Percentiles rank a stretch among this genome's conserved stretches.
Conservation (phyloP, 78 protist species). For the Dictyostelium firmibasis region DNA sequence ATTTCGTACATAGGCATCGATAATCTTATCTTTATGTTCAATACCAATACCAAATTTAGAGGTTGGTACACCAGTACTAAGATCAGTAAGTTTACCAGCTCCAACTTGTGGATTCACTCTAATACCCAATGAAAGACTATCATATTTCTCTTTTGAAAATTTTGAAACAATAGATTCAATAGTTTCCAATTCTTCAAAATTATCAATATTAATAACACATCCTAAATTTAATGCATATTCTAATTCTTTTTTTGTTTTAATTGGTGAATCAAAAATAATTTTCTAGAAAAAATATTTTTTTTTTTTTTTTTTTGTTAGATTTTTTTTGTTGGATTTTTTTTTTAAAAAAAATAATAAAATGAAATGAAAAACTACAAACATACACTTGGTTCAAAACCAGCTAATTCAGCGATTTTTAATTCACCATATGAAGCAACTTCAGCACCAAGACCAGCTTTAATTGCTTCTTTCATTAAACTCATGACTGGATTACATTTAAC, state of each 20-base stretch:
- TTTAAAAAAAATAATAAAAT: neutral
- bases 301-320: no score
- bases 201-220: slow-evolving; percentile 42
- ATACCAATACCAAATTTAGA: slow-evolving; percentile 76
- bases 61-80: slow-evolving; percentile 75
- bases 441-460: slow-evolving; percentile 51
- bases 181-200: slow-evolving; percentile 55
- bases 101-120: slow-evolving; percentile 68
- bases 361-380: no score
- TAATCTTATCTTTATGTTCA: slow-evolving; percentile 12
- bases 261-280: slow-evolving; percentile 73
- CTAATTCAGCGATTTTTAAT: slow-evolving; percentile 42
- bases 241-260: slow-evolving; percentile 46
- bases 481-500: slow-evolving; percentile 59
- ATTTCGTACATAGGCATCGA: neutral
- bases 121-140: slow-evolving; percentile 7
- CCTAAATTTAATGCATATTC: slow-evolving; percentile 73
- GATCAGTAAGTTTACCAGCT: slow-evolving; percentile 51
- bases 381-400: slow-evolving; percentile 34
- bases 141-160: neutral
- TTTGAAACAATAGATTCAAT: slow-evolving; percentile 20
- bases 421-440: slow-evolving; percentile 78
- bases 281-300: slow-evolving; percentile 13
- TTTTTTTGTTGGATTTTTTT: no score
- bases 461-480: slow-evolving; percentile 67